Conservation (phyloP, 106 monocot species). For the Acorus calamus region DNA sequence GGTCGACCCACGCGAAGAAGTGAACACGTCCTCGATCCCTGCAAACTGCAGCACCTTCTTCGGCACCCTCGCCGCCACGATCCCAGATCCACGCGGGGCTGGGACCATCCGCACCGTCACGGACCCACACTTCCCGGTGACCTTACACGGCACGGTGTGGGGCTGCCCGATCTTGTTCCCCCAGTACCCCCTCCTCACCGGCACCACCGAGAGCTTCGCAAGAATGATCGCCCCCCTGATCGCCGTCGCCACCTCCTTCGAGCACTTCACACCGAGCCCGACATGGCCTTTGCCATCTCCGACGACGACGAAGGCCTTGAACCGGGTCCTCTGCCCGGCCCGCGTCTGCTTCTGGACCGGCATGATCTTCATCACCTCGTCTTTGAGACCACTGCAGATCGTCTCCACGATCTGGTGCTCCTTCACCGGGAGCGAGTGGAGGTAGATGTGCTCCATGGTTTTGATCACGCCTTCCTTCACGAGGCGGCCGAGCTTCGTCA, state of each 20-base stretch:
- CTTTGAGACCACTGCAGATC: constrained; percentile 12
- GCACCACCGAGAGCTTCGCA: constrained; percentile 44
- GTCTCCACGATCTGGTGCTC: constrained; percentile 27
- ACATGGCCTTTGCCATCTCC: constrained; percentile 44
- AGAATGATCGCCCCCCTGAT: constrained; percentile 42
- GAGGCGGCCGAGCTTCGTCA: constrained; percentile 58
- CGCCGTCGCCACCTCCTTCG: constrained; percentile 48
- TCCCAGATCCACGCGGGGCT: constrained; percentile 56
- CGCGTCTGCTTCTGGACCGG: constrained; percentile 44
- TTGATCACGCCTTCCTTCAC: constrained; percentile 20
- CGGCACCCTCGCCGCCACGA: constrained; percentile 70
- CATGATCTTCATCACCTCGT: constrained; percentile 37
- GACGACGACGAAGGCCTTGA: constrained; percentile 75
- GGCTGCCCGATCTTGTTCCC: constrained; percentile 77
- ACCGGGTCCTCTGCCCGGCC: constrained; percentile 46
- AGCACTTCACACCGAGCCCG: constrained; percentile 42
- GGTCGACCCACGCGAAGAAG: constrained; percentile 56
- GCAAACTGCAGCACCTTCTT: constrained; percentile 87
- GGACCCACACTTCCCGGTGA: constrained; percentile 72
- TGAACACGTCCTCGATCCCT: constrained; percentile 68
- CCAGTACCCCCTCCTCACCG: constrained; percentile 76
- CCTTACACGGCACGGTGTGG: constrained; percentile 77
- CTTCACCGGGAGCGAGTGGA: constrained; percentile 35
- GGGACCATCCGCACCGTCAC: constrained; percentile 78
- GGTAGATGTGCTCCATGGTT: constrained; percentile 26